Conservation (phyloP, 345 rosid genomes). For the Populus nigra region DNA sequence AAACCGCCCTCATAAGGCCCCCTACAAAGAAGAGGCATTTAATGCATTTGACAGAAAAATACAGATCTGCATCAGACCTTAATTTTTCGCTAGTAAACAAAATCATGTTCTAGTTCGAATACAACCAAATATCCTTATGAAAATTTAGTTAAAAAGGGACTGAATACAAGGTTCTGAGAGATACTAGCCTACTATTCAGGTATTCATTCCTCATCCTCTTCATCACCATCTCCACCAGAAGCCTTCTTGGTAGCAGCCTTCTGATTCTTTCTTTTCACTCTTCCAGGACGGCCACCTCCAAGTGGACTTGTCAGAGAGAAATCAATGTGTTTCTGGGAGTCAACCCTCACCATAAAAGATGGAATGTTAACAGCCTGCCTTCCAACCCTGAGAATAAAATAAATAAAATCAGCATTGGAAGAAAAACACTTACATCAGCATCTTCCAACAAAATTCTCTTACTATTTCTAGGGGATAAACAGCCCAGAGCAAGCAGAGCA, state of each 20-base stretch:
- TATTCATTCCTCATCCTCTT: conserved; percentile 47
- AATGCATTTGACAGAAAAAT: too few species aligned
- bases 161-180: too few species aligned
- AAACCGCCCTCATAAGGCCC: too few species aligned
- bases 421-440: not conserved
- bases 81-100: too few species aligned
- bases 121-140: not conserved
- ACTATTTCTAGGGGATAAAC: too few species aligned
- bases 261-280: conserved; percentile 68
- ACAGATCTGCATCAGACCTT: too few species aligned
- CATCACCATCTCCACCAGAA: conserved; percentile 65
- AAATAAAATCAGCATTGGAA: not conserved
- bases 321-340: conserved; percentile 30
- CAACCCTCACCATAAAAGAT: conserved; percentile 32
- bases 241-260: conserved; percentile 69
- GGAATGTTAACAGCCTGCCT: conserved; percentile 33
- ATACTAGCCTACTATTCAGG: not conserved
- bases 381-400: conserved; percentile 20
- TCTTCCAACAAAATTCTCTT: not conserved
- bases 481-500: too few species aligned
- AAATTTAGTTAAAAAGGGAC: not conserved
- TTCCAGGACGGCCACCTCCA: conserved; percentile 46
- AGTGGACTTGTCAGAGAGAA: conserved; percentile 28
- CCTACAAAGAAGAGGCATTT: too few species aligned
- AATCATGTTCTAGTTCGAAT: too few species aligned